Evolutionary conservation across 2,329 filamentous ascomycete genomes (phyloP).

Genomic region (Proliferodiscus dingleyae): DNA sequence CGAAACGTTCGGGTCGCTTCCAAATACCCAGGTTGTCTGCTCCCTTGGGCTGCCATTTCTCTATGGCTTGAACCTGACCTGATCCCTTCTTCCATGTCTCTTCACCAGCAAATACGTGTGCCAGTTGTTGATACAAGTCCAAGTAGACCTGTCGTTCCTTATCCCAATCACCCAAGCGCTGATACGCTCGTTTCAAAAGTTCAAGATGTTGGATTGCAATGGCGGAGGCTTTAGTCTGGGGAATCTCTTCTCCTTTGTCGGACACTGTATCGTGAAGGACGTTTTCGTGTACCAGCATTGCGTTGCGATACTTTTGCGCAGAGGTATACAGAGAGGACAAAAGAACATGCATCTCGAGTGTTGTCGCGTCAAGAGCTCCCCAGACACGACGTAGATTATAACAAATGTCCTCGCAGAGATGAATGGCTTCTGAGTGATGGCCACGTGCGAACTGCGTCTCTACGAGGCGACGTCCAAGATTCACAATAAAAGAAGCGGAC

Average conservation of each 20-base stretch:
- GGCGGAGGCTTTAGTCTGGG: slow-evolving; percentile 26
- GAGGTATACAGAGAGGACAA: slow-evolving; percentile 22
- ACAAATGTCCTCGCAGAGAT: slow-evolving; percentile 23
- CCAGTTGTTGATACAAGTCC: slow-evolving; percentile 14
- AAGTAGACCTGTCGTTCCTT: slow-evolving; percentile 15
- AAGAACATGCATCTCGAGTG: slow-evolving; percentile 19
- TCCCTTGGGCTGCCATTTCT: slow-evolving; percentile 16
- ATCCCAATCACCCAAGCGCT: slow-evolving; percentile 38
- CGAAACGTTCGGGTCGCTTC: slow-evolving; percentile 12
- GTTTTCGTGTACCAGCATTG: slow-evolving; percentile 21
- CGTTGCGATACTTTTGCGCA: slow-evolving; percentile 10
- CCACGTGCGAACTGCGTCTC: slow-evolving; percentile 18
- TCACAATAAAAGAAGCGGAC: slow-evolving; percentile 16
- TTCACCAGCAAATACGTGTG: slow-evolving; percentile 13
- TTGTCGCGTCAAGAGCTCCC: slow-evolving; percentile 20
- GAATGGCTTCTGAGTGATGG: slow-evolving; percentile 12
- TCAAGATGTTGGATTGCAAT: slow-evolving; percentile 30
- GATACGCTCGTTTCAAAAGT: slow-evolving; percentile 36
- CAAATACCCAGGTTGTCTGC: slow-evolving; percentile 13
- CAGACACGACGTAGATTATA: slow-evolving; percentile 25
- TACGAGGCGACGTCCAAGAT: slow-evolving; percentile 20
- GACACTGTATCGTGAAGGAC: slow-evolving; percentile 23
- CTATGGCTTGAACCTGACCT: slow-evolving; percentile 5
- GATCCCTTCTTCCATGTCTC: slow-evolving; percentile 13
- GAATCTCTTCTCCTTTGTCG: slow-evolving; percentile 24